Conservation (phyloP, 192 early-diverging fungal species). For the Neocallimastix lanati region DNA sequence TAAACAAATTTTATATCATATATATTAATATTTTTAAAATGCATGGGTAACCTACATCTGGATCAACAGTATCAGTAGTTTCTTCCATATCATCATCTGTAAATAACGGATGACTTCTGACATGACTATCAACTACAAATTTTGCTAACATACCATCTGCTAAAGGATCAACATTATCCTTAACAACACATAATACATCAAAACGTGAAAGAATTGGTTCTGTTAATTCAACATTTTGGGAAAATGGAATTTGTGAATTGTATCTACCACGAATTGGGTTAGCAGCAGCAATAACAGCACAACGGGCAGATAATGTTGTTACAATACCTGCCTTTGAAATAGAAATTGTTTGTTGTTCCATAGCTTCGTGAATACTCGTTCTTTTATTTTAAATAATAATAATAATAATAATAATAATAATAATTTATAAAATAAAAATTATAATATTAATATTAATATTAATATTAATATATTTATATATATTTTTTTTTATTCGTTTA, state of each 20-base stretch:
- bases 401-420: no score
- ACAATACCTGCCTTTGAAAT: slow-evolving; percentile 78
- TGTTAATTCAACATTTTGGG: slow-evolving; percentile 93
- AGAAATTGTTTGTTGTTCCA: slow-evolving; percentile 80
- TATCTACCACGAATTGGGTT: slow-evolving; percentile 74
- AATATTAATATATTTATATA: no score
- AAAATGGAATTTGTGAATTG: slow-evolving; percentile 77
- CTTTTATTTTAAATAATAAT: slow-evolving; percentile 14
- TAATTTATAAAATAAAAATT: no score
- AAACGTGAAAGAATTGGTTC: slow-evolving; percentile 98
- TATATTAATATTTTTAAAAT: background rate
- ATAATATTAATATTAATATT: no score
- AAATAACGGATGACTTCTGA: slow-evolving; percentile 67
- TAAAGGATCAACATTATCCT: slow-evolving; percentile 80
- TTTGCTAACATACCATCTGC: slow-evolving; percentile 74
- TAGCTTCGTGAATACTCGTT: slow-evolving; percentile 89
- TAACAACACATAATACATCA: slow-evolving; percentile 88
- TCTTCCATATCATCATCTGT: slow-evolving; percentile 17
- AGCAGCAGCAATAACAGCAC: slow-evolving; percentile 61
- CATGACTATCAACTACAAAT: slow-evolving; percentile 87
- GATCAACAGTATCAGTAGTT: slow-evolving; percentile 19
- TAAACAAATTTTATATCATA: background rate
- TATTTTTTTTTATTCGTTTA: no score
- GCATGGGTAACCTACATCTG: slow-evolving; percentile 28
- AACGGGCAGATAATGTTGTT: slow-evolving; percentile 66